A percentile compares a stretch with the other conserved stretches of the same genome.
Evolutionary conservation across 805 yeast genomes (phyloP).

Genomic region (Candida oleophila): DNA sequence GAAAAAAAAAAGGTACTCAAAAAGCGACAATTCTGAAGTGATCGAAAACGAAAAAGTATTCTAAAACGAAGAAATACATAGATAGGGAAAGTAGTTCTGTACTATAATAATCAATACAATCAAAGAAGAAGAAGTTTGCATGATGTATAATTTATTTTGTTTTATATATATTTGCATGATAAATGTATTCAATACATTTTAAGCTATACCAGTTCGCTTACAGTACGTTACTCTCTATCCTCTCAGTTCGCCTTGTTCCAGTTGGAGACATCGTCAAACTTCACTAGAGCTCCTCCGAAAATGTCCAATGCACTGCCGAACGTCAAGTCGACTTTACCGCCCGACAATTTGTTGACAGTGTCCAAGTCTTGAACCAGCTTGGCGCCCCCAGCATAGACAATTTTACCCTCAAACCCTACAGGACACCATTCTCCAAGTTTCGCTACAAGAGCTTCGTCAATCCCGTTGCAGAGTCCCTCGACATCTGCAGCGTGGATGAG

Average conservation of each 20-base stretch:
- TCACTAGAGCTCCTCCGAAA: conserved; percentile 85
- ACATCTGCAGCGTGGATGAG: conserved; percentile 98
- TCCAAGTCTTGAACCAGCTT: conserved; percentile 66
- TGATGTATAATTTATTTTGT: too few species aligned
- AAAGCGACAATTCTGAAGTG: too few species aligned
- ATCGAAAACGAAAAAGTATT: background rate
- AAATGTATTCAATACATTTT: too few species aligned
- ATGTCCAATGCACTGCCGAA: conserved; percentile 92
- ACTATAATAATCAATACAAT: background rate
- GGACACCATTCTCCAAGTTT: conserved; percentile 78
- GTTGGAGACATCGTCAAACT: conserved; percentile 66
- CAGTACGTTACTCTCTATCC: background rate
- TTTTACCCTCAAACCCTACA: conserved; percentile 52
- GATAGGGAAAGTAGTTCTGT: background rate
- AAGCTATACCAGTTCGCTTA: too few species aligned
- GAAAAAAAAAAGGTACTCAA: too few species aligned
- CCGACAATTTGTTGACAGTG: conserved; percentile 64
- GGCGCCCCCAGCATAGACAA: conserved; percentile 98
- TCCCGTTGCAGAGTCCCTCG: conserved; percentile 93
- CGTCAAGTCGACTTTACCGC: conserved; percentile 86
- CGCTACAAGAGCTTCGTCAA: conserved; percentile 74
- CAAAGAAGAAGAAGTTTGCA: background rate
- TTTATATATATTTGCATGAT: too few species aligned
- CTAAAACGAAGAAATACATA: background rate
- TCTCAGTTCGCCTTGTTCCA: conserved; percentile 47